phyloP scores from a whole-genome alignment of 2,329 filamentous ascomycete species.

The Aspergillus calidoustus region DNA sequence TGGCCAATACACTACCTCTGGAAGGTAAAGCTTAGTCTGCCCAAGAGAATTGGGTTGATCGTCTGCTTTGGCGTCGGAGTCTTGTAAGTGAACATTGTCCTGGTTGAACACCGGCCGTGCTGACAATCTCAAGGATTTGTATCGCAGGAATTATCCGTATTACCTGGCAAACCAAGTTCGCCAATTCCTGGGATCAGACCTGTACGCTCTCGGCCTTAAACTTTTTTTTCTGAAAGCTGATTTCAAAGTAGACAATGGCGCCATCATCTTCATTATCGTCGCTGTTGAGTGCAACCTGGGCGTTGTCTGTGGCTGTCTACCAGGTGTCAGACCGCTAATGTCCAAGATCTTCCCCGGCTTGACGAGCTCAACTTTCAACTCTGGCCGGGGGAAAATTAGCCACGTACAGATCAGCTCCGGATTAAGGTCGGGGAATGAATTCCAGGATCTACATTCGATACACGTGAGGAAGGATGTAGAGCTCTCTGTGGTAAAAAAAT shows the following conservation, averaged over 20 bases:
- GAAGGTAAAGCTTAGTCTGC: constrained; percentile 8
- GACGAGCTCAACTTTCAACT: constrained; percentile 4
- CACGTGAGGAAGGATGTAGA: constrained; percentile 14
- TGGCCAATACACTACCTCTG: constrained; percentile 14
- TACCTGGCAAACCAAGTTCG: constrained; percentile 12
- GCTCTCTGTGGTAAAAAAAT: neutral
- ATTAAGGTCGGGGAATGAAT: neutral
- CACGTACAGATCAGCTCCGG: constrained; percentile 1
- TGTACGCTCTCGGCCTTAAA: neutral
- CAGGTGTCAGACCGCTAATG: constrained; percentile 9
- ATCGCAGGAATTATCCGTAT: constrained; percentile 12
- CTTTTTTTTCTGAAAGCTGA: neutral
- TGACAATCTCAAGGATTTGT: constrained; percentile 8
- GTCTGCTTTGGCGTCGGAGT: constrained; percentile 14
- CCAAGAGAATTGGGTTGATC: constrained; percentile 5
- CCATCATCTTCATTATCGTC: constrained; percentile 10
- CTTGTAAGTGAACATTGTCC: neutral
- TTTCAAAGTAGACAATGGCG: constrained; percentile 2
- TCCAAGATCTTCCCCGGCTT: constrained; percentile 9
- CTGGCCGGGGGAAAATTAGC: constrained; percentile 1
- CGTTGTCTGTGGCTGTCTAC: constrained; percentile 9
- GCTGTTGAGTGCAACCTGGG: constrained; percentile 7
- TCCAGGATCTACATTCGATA: constrained; percentile 7
- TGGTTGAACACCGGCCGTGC: neutral
- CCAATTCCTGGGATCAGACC: constrained; percentile 11